Evolutionary conservation across 306 rosid genomes (phyloP), one percentile per base, ranked within the genome.

Genomic region (Lablab purpureus): DNA sequence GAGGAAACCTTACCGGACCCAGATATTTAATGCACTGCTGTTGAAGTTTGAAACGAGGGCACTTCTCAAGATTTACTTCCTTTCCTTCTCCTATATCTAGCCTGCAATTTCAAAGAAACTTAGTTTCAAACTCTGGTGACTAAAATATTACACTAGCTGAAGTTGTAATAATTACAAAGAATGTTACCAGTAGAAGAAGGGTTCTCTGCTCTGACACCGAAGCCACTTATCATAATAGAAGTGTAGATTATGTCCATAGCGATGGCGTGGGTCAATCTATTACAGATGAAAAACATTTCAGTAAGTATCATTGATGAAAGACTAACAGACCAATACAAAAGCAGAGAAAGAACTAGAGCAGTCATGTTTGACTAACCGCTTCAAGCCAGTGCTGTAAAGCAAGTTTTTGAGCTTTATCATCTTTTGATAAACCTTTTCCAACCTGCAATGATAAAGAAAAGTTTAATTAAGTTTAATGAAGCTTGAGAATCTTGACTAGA

Each of bases 351-450:
- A 79, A 73, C 34, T 17, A 56, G 12, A n/a, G 19, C 37, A 51
- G 23, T 13, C 28, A 47, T 11, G 73, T 81, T 75, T 22, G 15
- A 87, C 99, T 91, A 81, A 96, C 99, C 81, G 99, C 99, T 86
- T 96, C 99, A 22, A 96, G 97, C 99, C 99, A 96, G 75, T 96
- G 99, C 85, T 93, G 98, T 40, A 96, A 82, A 76, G 99, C 98
- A 66, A 96, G 99, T 50, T 96, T 96, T 82, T 86, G 98, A 72
- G 99, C 99, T 84, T 89, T 93, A 58, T 81, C 85, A 63, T 96
- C 88, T 84, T 96, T 93, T 30, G 96, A 96, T 89, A 96, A 84
- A 55, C 99, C 99, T 81, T 93, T 96, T 51, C 99, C 99, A 77
- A 96, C 99, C 98, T 94, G 93, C 74, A 88, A 83, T 71, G 52